Evolutionary conservation across 164 flowering plant genomes (phyloP), one percentile per base, ranked within the genome.

Genomic region (Vitis rotundifolia): DNA sequence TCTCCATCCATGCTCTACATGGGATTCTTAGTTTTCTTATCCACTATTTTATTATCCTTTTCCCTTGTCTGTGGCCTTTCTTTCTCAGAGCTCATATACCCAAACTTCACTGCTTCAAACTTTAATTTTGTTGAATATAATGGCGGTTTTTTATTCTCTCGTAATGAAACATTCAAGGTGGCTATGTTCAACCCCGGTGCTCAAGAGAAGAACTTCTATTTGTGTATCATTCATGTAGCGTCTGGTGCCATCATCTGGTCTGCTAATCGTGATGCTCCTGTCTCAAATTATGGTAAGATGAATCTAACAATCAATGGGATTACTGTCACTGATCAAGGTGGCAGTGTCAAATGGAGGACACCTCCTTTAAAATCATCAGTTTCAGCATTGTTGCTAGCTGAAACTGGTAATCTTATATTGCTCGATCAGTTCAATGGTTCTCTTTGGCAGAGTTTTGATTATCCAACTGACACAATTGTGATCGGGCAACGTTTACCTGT

Each of bases 171-270:
- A 4, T 94, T 81, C 76, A 80, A 67, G 44, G 92, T 91, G n/a
- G 77, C 90, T 51, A 82, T 94, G 53, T 71, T 70, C 79, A 88
- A 84, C 67, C 93, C 96, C 9, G 78, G 57, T 0, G 48, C 66
- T 2, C 73, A 75, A 47, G 74, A 70, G 49, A 15, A 22, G 52
- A 74, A 75, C 52, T 89, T 81, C 86, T 89, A 90, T 81, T 72
- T 94, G 57, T 87, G 87, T 68, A 77, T 94, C 68, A 69, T 86
- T 60, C 96, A 94, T 70, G 83, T 61, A 10, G 73, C 64, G 2
- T 92, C 98, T 48, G 73, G 82, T 72, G 54, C 80, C n/a, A 60
- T 90, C 72, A 81, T 84, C 67, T 94, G 98, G 97, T 81, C 97
- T 3, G 97, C 97, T 26, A 92, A 90, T 68, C 85, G 88, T 1